A percentile compares a stretch with the other conserved stretches of the same genome.
Evolutionary conservation across 441 rosid species (phyloP).

Genomic region (Adansonia grandidieri): DNA sequence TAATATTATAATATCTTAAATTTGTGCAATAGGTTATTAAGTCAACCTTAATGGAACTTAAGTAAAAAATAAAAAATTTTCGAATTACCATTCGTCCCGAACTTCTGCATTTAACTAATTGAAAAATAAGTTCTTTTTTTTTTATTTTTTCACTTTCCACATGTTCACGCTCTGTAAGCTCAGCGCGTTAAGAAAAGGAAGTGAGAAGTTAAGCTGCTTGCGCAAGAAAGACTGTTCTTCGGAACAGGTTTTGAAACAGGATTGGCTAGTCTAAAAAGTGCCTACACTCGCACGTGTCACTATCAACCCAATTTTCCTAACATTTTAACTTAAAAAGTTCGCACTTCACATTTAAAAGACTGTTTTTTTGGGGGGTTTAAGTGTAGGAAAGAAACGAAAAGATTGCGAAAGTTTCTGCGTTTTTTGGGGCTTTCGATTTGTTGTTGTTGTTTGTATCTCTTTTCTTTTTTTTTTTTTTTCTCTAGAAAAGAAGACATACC

Average conservation of each 20-base stretch:
- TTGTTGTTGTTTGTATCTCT: neutral
- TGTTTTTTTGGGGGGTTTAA: conserved; percentile 4
- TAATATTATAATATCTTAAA: too few species aligned
- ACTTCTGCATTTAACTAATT: neutral
- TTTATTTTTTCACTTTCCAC: neutral
- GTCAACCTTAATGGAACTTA: too few species aligned
- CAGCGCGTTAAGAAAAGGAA: neutral
- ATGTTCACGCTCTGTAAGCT: neutral
- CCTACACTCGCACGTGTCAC: neutral
- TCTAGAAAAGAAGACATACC: conserved; percentile 18
- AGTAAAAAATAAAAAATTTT: too few species aligned
- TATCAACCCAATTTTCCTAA: conserved; percentile 3
- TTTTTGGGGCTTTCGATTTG: neutral
- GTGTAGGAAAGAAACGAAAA: neutral
- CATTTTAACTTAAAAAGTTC: neutral
- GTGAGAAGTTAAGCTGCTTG: neutral
- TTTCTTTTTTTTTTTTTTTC: conserved; percentile 10
- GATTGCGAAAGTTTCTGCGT: conserved; percentile 1
- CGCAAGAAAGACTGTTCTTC: neutral
- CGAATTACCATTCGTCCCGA: too few species aligned
- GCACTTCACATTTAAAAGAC: neutral
- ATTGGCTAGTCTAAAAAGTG: conserved; percentile 27
- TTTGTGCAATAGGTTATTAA: too few species aligned
- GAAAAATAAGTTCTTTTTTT: neutral
- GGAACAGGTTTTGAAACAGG: conserved; percentile 10